phyloP scores from a whole-genome alignment of 208 protist genomes.

The Leishmania arabica region DNA sequence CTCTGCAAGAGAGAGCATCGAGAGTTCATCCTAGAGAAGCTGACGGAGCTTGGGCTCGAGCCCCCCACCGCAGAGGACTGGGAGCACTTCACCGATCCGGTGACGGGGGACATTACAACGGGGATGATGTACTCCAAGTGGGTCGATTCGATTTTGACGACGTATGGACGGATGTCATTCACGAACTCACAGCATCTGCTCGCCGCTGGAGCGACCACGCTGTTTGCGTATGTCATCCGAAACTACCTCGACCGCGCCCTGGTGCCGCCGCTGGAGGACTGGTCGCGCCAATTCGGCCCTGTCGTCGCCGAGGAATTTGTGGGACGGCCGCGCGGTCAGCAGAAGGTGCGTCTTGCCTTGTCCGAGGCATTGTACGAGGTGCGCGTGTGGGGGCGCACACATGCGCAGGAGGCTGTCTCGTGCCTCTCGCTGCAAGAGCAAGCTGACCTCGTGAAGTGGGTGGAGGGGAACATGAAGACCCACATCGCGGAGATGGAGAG shows the following conservation, averaged over 20 bases:
- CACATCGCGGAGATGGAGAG: constrained; percentile 36
- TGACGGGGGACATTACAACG: constrained; percentile 66
- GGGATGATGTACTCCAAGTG: constrained; percentile 55
- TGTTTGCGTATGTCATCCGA: constrained; percentile 8
- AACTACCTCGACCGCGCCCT: constrained; percentile 33
- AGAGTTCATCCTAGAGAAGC: constrained; percentile 44
- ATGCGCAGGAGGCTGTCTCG: constrained; percentile 34
- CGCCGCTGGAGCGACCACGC: not conserved
- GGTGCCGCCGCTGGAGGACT: constrained; percentile 49
- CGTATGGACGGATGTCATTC: not conserved
- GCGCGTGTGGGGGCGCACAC: constrained; percentile 12
- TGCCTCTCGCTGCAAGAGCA: constrained; percentile 42
- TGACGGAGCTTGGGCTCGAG: constrained; percentile 36
- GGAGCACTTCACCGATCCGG: constrained; percentile 51
- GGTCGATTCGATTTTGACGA: constrained; percentile 22
- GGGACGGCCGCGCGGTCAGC: not conserved
- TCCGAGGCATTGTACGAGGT: constrained; percentile 14
- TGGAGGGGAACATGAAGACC: constrained; percentile 13
- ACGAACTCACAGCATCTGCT: not conserved
- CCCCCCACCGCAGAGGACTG: constrained; percentile 52
- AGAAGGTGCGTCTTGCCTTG: constrained; percentile 13
- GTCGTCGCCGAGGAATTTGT: constrained; percentile 31
- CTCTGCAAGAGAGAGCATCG: constrained; percentile 50
- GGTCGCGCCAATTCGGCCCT: constrained; percentile 40
- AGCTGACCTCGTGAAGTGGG: constrained; percentile 29